These are phyloP conservation scores for Candida labiduridarum DNA, from an alignment of 1,139 yeast genomes.

Conservation along the genomic window DNA sequence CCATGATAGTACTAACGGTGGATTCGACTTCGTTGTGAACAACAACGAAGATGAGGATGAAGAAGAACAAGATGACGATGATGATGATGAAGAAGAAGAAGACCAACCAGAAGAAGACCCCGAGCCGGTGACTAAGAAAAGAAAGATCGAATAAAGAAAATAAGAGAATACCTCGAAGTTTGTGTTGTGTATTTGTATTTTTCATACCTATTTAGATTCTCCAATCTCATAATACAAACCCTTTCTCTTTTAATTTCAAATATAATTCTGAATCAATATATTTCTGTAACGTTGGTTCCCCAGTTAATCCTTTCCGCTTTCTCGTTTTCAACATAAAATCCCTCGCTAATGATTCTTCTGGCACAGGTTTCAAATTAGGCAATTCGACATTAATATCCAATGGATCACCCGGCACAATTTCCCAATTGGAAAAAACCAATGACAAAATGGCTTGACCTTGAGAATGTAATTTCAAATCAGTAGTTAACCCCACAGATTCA, in stretches of 20 bases:
- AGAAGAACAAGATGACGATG: constrained; percentile 6
- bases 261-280: constrained; percentile 68
- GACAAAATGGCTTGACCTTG: constrained; percentile 79
- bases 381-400: constrained; percentile 64
- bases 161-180: background rate
- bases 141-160: background rate
- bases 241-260: constrained; percentile 54
- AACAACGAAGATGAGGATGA: constrained; percentile 4
- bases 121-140: background rate
- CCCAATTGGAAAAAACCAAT: constrained; percentile 71
- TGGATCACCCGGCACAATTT: constrained; percentile 88
- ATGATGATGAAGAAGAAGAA: background rate
- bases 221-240: constrained; percentile 18
- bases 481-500: constrained; percentile 86
- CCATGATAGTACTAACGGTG: constrained; percentile 18
- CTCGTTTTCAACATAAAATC: constrained; percentile 91
- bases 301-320: constrained; percentile 79
- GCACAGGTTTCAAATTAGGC: constrained; percentile 77
- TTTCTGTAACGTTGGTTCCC: constrained; percentile 72
- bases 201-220: constrained; percentile 26
- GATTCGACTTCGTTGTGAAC: constrained; percentile 22
- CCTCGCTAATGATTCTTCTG: constrained; percentile 68
- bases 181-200: background rate
- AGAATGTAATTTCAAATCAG: constrained; percentile 77
- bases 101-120: background rate